These are phyloP conservation scores for Corniculantispora saksenae DNA, from an alignment of 2,329 filamentous ascomycete genomes.

Conservation along the genomic window DNA sequence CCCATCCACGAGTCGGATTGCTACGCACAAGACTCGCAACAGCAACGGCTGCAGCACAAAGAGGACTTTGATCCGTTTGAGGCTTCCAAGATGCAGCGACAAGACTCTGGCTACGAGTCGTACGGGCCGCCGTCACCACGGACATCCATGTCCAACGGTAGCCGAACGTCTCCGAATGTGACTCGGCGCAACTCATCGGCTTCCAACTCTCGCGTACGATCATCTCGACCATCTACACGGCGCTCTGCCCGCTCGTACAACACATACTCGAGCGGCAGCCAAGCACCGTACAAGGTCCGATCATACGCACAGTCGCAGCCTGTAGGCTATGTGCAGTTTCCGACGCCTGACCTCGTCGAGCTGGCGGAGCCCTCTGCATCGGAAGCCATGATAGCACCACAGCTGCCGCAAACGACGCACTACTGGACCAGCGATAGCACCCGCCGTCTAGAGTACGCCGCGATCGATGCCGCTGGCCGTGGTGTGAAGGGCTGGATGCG, in stretches of 20 bases:
- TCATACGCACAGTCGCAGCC: slow-evolving; percentile 33
- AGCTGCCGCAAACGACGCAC: slow-evolving; percentile 60
- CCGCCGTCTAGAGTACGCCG: slow-evolving; percentile 64
- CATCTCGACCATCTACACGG: slow-evolving; percentile 42
- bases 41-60: slow-evolving; percentile 15
- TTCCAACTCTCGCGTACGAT: slow-evolving; percentile 33
- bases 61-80: slow-evolving; percentile 19
- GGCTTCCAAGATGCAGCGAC: slow-evolving; percentile 49
- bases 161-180: slow-evolving; percentile 24
- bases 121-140: slow-evolving; percentile 38
- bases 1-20: slow-evolving; percentile 26
- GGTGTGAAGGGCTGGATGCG: slow-evolving; percentile 63
- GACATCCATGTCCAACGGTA: slow-evolving; percentile 37
- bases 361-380: slow-evolving; percentile 27
- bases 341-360: slow-evolving; percentile 43
- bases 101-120: slow-evolving; percentile 62
- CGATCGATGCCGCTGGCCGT: slow-evolving; percentile 62
- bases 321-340: slow-evolving; percentile 52
- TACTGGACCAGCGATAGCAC: slow-evolving; percentile 69
- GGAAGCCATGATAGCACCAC: slow-evolving; percentile 30
- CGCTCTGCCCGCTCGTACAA: slow-evolving; percentile 41
- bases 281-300: slow-evolving; percentile 36
- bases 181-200: slow-evolving; percentile 19
- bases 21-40: slow-evolving; percentile 18
- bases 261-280: slow-evolving; percentile 22